Evolutionary conservation across 306 rosid species (phyloP), one percentile per base, ranked within the genome.

Genomic region (Adenanthera pavonina): DNA sequence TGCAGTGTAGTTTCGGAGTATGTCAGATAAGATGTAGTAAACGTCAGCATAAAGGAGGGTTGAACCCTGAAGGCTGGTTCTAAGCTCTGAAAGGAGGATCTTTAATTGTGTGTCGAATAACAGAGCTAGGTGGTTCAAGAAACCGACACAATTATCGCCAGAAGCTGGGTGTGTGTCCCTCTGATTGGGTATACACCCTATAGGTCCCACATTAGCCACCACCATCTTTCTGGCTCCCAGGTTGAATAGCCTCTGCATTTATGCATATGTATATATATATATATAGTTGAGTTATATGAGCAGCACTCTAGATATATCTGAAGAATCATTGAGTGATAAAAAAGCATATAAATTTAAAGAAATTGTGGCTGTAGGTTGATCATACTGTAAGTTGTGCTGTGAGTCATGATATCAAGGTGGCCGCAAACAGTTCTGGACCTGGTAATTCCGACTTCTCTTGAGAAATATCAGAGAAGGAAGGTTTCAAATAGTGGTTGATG

Each of bases 151-250:
- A 19, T 20, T 47, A 48, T 84, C 84, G 20, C 88, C 92, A 25
- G 81, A 78, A 40, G 1, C 38, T 47, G 84, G 92, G 72, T 90
- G 85, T 66, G 60, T n/a, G 38, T 91, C 97, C 74, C 94, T 88
- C 74, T 88, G 84, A 72, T 1, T 83, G 20, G 97, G 97, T 74
- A 89, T 90, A 35, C 94, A 90, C 76, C 94, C 97, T 46, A 87
- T 87, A 17, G 97, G 93, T 64, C 97, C 97, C 54, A 91, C 85
- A 84, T 90, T 90, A 33, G 78, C 78, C 85, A 87, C 91, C 8
- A 87, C 59, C 20, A 89, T 83, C 79, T 80, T 89, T 68, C 91
- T 84, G 5, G 86, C 96, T 25, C 94, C 96, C 56, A 93, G 57
- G 77, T 85, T 80, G 85, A 54, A 86, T 16, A 89, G 88, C 59